These are phyloP conservation scores for Podaxis sp. DNA, from an alignment of 768 basidiomycete species.

Conservation along the genomic window DNA sequence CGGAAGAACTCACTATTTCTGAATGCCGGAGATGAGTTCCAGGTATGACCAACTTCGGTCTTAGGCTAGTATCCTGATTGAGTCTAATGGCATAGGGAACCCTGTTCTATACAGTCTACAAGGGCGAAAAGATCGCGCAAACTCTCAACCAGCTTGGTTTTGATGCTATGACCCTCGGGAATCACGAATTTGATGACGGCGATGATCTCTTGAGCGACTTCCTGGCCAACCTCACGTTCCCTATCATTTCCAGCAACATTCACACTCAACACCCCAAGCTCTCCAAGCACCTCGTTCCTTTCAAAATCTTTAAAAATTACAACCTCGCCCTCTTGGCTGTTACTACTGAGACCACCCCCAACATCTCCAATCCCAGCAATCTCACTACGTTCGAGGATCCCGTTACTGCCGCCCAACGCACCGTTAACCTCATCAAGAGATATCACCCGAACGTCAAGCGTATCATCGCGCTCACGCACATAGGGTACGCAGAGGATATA, in stretches of 20 bases:
- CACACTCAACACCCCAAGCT: slow-evolving; percentile 33
- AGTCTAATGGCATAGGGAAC: slow-evolving; percentile 32
- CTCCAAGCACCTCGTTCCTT: slow-evolving; percentile 32
- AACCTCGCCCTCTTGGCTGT: slow-evolving; percentile 40
- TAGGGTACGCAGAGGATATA: slow-evolving; percentile 43
- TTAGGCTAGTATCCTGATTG: background rate
- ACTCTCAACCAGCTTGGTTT: slow-evolving; percentile 42
- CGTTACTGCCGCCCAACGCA: slow-evolving; percentile 32
- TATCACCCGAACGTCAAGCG: slow-evolving; percentile 31
- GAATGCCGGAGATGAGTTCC: slow-evolving; percentile 48
- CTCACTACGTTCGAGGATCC: slow-evolving; percentile 39
- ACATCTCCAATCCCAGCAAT: slow-evolving; percentile 36
- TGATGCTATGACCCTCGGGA: slow-evolving; percentile 43
- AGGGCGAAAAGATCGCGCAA: slow-evolving; percentile 38
- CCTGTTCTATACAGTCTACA: slow-evolving; percentile 43
- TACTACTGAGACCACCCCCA: slow-evolving; percentile 39
- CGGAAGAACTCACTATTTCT: slow-evolving; percentile 38
- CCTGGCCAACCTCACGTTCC: slow-evolving; percentile 39
- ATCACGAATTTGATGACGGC: slow-evolving; percentile 47
- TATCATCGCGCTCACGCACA: slow-evolving; percentile 44
- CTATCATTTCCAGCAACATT: slow-evolving; percentile 44
- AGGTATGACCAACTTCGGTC: slow-evolving; percentile 21
- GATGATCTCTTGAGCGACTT: slow-evolving; percentile 36
- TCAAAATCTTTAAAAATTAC: slow-evolving; percentile 37
- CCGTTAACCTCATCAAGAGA: slow-evolving; percentile 33